Evolutionary conservation across 1,284 basidiomycete species (phyloP), one percentile per base, ranked within the genome.

Genomic region (Ceratobasidium sp.): DNA sequence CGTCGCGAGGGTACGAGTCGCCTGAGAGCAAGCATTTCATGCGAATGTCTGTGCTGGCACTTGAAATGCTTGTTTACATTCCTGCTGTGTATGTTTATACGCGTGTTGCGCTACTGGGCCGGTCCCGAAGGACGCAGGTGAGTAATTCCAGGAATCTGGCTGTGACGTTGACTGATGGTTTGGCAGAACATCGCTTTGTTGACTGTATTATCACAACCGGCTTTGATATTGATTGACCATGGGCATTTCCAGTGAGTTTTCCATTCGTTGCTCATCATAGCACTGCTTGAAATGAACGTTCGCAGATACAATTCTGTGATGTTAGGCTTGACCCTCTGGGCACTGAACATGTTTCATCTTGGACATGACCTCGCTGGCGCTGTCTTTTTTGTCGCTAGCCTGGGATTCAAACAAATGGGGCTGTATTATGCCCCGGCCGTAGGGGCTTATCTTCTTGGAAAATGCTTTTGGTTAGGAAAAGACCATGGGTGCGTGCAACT

Each of bases 351-450:
- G 76, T 92, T 96, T 64, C 87, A 89, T 5, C 79, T 80, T 1
- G 90, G 87, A 7, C 83, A 86, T 35, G 94, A 98, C 79, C 80
- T 93, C 2, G 76, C 89, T 0, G 96, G 93, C 0, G 93, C 94
- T 6, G 79, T 93, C n/a, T 88, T 85, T 75, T 97, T 98, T 77
- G 91, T 93, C 8, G 83, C 90, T 41, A 92, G 92, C 76, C 85
- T 98, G 18, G 87, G 91, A 2, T 98, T 98, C 85, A 98, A 98
- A 81, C 96, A 98, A 81, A 98, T 98, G 95, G 91, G 93, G 4
- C 83, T 98, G 13, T 98, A 97, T 80, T 98, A 95, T 80, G 92
- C 94, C 0, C 96, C 96, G 7, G 95, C 92, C 0, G 87, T 96
- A 23, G 92, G 94, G 47, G 87, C 90, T 0, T 96, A 95, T 80